Base-by-base conservation (phyloP, 139 green algal species). In the Micractinium conductrix region DNA sequence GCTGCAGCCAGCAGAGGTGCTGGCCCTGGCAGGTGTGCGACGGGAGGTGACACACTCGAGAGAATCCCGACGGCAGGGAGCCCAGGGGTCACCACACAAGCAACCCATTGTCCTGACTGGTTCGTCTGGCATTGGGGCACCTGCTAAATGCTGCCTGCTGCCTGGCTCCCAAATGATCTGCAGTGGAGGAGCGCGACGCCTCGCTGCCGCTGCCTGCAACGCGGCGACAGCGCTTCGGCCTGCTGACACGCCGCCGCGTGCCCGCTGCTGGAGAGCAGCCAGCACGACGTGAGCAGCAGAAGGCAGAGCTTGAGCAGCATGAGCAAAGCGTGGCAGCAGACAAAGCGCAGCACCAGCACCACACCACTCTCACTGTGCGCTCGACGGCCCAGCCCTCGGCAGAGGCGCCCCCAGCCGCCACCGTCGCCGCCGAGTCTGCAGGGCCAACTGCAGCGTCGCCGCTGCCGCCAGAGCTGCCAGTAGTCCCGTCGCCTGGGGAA, bases 1-100 rank as follows among this genome's bases (percentile, higher is more conserved):
- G 73, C 44, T 79, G 73, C 73, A 60, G 45, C 30, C 73, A 12
- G n/a, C 45, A 17, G 73, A 79, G 73, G 21, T 63, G 10, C 43
- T 37, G 35, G 10, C 42, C 7, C 45, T 58, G 10, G 40, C 70
- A 78, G 70, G 70, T 58, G 70, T 1, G 70, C 5, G 6, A 19
- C 19, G 7, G 53, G 53, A 16, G 53, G n/a, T n/a, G n/a, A n/a
- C n/a, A n/a, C n/a, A n/a, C n/a, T n/a, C n/a, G n/a, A n/a, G n/a
- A n/a, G n/a, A n/a, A n/a, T n/a, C n/a, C n/a, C n/a, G n/a, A n/a
- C n/a, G n/a, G n/a, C n/a, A n/a, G n/a, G n/a, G n/a, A n/a, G n/a
- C n/a, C n/a, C n/a, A n/a, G n/a, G n/a, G n/a, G n/a, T n/a, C n/a
- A n/a, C n/a, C n/a, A n/a, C n/a, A n/a, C n/a, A n/a, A n/a, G n/a